Percentiles rank a stretch among this genome's conserved stretches.
These are phyloP conservation scores for Strigomonas culicis DNA, from an alignment of 208 protist genomes.

Conservation along the genomic window DNA sequence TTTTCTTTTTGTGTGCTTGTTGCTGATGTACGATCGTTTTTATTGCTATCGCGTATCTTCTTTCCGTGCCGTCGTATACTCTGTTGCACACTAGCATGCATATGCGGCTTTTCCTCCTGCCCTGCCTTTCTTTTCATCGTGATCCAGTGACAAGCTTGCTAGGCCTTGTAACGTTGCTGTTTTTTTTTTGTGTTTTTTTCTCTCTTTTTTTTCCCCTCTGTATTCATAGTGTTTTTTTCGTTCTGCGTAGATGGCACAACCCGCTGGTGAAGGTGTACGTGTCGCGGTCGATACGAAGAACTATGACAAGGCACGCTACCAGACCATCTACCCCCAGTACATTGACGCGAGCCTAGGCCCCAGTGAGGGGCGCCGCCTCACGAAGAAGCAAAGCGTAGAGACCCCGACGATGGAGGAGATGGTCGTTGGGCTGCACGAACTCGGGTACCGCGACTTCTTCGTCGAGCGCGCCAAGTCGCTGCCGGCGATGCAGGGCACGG, in stretches of 20 bases:
- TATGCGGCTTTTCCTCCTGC: not conserved
- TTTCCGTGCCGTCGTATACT: not conserved
- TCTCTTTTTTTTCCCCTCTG: slow-evolving; percentile 16
- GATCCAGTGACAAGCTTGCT: not conserved
- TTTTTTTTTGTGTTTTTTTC: slow-evolving; percentile 12
- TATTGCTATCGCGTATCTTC: not conserved
- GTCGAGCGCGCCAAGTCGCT: slow-evolving; percentile 44
- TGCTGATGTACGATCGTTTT: too few relatives aligned
- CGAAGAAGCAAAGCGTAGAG: slow-evolving; percentile 56
- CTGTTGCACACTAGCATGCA: not conserved
- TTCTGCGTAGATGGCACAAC: slow-evolving; percentile 1
- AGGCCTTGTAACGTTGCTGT: not conserved
- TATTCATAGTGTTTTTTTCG: slow-evolving; percentile 1
- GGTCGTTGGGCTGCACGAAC: slow-evolving; percentile 29
- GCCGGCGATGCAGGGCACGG: slow-evolving; percentile 56
- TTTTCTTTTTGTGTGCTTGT: slow-evolving; percentile 8
- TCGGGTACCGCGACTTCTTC: slow-evolving; percentile 65
- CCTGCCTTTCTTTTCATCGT: not conserved
- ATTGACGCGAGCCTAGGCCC: slow-evolving; percentile 70
- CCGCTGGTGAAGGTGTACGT: too few relatives aligned
- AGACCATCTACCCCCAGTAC: slow-evolving; percentile 87
- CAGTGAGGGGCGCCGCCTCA: slow-evolving; percentile 70
- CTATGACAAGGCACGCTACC: slow-evolving; percentile 69
- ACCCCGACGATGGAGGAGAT: slow-evolving; percentile 74
- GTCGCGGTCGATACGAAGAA: not conserved